Percentiles rank a stretch among this genome's conserved stretches.
phyloP scores from a whole-genome alignment of 257 asterid species.

The Petunia secreta region DNA sequence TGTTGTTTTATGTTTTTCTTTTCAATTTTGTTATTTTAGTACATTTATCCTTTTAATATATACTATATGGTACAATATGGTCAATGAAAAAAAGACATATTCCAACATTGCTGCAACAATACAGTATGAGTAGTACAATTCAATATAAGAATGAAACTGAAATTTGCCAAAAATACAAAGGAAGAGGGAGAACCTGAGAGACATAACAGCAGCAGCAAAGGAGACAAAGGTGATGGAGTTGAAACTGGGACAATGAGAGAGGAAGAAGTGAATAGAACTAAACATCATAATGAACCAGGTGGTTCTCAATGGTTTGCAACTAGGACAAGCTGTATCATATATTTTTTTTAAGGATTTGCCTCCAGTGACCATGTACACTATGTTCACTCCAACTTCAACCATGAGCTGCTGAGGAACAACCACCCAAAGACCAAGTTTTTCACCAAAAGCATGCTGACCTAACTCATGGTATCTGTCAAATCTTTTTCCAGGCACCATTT shows the following conservation, averaged over 20 bases:
- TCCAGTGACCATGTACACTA: slow-evolving; percentile 65
- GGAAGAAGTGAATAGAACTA: slow-evolving; percentile 47
- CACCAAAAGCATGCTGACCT: slow-evolving; percentile 60
- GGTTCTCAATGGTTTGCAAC: slow-evolving; percentile 33
- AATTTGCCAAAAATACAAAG: too few species aligned
- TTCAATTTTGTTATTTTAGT: too few species aligned
- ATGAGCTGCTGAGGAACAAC: slow-evolving; percentile 61
- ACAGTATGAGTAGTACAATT: too few species aligned
- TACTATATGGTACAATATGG: too few species aligned
- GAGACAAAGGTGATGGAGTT: slow-evolving; percentile 46
- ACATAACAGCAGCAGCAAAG: slow-evolving; percentile 62
- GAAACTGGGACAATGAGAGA: slow-evolving; percentile 58
- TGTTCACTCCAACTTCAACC: slow-evolving; percentile 54
- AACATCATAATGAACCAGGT: slow-evolving; percentile 50
- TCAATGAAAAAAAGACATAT: too few species aligned
- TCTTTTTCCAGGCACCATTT: slow-evolving; percentile 50
- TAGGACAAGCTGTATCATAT: slow-evolving; percentile 33
- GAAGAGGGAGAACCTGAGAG: slow-evolving; percentile 37
- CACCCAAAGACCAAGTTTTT: slow-evolving; percentile 53
- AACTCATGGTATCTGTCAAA: slow-evolving; percentile 65
- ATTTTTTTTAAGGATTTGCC: slow-evolving; percentile 56
- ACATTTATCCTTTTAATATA: too few species aligned
- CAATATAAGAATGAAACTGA: neutral
- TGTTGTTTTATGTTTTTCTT: too few species aligned
- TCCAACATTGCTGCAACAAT: too few species aligned